Base-by-base conservation (phyloP, 306 rosid species). In the Vigna hirtella region DNA sequence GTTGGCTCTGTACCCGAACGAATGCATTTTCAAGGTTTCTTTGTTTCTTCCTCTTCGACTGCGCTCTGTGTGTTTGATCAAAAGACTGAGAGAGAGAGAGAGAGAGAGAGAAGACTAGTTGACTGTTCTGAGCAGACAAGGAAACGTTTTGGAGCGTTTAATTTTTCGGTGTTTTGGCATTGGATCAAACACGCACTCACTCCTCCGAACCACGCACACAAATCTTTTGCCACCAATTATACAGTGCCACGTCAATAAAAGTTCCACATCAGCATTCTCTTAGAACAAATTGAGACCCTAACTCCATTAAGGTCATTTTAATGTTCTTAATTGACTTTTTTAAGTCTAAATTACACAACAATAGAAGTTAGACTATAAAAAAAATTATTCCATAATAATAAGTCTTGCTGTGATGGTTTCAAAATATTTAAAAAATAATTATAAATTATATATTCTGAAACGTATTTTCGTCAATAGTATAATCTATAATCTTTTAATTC, bases 1-100 rank as follows among this genome's bases (percentile, higher is more conserved):
- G 66, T 89, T 95, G 49, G 91, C 96, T 89, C 98, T 83, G 77
- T 88, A 85, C 43, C 93, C 96, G 82, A 92, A 92, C 8, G 98
- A 90, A 88, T 92, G 96, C 98, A 95, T 95, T 38, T 74, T 89
- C 14, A 18, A 47, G 57, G 55, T 63, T 78, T 70, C 28, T 49
- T 18, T 38, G 45, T 70, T 9, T 10, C 66, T 42, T 42, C 47
- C 57, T 56, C 49, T 70, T 15, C 66, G 14, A 8, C 13, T 45
- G 79, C 65, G 7, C 22, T 56, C 79, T 66, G 7, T 56, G 45
- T 48, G 74, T 65, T 16, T 36, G 66, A 79, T 71, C 0, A 72
- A 72, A 17, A 1, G 17, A 72, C 6, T 6, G 17, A 53, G 9
- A 4, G 7, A 15, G 12, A 63, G 22, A 2, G 2, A 26, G 49